Evolutionary conservation across 257 asterid genomes (phyloP).

Genomic region (Ocimum tenuiflorum): DNA sequence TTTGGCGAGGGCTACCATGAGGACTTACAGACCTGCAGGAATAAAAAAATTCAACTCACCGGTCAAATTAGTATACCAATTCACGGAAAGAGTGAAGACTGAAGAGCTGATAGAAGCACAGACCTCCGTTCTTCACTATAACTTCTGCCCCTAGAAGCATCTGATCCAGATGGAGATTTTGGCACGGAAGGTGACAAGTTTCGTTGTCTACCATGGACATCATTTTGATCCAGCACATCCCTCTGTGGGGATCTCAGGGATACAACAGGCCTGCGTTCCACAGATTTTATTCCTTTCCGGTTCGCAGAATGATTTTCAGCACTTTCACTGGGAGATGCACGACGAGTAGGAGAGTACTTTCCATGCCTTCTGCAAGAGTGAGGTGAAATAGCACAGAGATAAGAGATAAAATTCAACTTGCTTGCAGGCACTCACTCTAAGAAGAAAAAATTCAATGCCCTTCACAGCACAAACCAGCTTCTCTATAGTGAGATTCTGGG

Average conservation of each 20-base stretch:
- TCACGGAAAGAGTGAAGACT: constrained; percentile 15
- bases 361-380: constrained; percentile 35
- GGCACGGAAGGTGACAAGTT: constrained; percentile 30
- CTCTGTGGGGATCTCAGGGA: constrained; percentile 60
- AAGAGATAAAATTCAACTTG: constrained; percentile 8
- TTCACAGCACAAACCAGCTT: no score
- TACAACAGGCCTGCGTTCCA: constrained; percentile 36
- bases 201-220: constrained; percentile 30
- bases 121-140: constrained; percentile 45
- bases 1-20: no score
- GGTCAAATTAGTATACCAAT: background rate
- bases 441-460: no score
- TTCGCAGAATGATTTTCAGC: constrained; percentile 27
- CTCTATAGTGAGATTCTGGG: no score
- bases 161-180: constrained; percentile 42
- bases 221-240: constrained; percentile 37
- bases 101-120: background rate
- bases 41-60: constrained; percentile 10
- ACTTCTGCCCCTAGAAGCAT: constrained; percentile 40
- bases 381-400: constrained; percentile 1
- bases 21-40: constrained; percentile 46
- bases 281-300: constrained; percentile 28
- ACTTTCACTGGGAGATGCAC: constrained; percentile 35
- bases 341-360: constrained; percentile 46
- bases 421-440: no score